Evolutionary conservation across 208 protist species (phyloP).

Genomic region (Trypanosoma vivax): DNA sequence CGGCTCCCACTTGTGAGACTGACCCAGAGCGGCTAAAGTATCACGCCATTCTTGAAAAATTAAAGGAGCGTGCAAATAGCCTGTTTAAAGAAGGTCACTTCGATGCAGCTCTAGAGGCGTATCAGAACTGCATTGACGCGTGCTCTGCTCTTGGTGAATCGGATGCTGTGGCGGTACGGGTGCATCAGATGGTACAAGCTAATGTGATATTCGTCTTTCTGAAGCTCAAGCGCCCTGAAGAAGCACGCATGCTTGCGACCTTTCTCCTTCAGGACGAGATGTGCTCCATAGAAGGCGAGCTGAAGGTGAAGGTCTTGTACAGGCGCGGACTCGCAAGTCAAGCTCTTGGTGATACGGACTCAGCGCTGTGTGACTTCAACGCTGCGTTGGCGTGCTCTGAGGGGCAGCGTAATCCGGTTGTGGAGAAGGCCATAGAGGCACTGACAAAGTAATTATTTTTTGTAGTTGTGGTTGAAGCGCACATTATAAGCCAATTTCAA

Average conservation of each 20-base stretch:
- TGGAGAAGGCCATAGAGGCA: conserved; percentile 40
- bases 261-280: conserved; percentile 64
- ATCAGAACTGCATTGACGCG: conserved; percentile 71
- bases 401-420: conserved; percentile 29
- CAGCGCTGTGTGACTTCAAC: conserved; percentile 63
- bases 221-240: conserved; percentile 57
- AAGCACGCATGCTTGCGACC: conserved; percentile 60
- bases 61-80: conserved; percentile 56
- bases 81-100: conserved; percentile 55
- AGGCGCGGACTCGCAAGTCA: conserved; percentile 64
- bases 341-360: conserved; percentile 37
- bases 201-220: conserved; percentile 71
- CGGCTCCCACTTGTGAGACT: too few species aligned
- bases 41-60: conserved; percentile 15
- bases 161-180: conserved; percentile 40
- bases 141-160: conserved; percentile 33
- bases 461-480: not conserved
- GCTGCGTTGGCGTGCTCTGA: conserved; percentile 62
- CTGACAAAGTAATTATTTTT: conserved; percentile 13
- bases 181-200: conserved; percentile 51
- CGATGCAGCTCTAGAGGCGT: conserved; percentile 54
- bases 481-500: not conserved
- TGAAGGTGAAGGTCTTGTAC: conserved; percentile 81
- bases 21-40: conserved; percentile 1
- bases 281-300: conserved; percentile 11